Conservation (phyloP, 768 basidiomycete species). For the Phaeotremella fagi region DNA sequence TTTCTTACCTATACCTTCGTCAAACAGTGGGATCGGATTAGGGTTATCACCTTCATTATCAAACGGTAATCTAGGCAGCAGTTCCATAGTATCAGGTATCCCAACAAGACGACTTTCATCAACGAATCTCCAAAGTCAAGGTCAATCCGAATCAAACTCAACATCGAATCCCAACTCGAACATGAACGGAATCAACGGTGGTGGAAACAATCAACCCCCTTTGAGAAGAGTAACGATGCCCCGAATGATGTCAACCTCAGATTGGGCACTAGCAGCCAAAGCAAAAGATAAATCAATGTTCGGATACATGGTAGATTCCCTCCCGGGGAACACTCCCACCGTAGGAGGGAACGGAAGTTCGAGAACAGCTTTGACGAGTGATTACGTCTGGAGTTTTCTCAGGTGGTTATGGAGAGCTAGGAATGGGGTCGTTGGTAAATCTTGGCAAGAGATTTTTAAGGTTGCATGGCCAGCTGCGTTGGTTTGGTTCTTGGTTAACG, state of each 20-base stretch:
- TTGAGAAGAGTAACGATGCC: conserved; percentile 32
- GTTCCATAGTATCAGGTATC: too few species aligned
- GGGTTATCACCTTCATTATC: not conserved
- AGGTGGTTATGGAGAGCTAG: conserved; percentile 35
- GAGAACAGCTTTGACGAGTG: not conserved
- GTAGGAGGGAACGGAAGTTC: not conserved
- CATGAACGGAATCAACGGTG: not conserved
- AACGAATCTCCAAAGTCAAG: not conserved
- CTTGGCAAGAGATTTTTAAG: conserved; percentile 29
- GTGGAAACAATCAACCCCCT: not conserved
- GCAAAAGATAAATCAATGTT: conserved; percentile 39
- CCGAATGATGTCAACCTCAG: conserved; percentile 22
- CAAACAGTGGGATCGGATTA: not conserved
- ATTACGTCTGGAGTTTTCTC: conserved; percentile 18
- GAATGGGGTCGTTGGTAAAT: conserved; percentile 39
- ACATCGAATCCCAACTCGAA: not conserved
- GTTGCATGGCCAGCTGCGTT: conserved; percentile 43
- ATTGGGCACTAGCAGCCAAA: conserved; percentile 37
- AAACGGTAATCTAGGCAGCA: too few species aligned
- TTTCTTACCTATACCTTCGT: conserved; percentile 27
- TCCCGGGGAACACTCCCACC: not conserved
- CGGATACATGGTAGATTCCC: conserved; percentile 16
- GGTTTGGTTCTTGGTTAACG: conserved; percentile 42
- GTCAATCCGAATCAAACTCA: not conserved
- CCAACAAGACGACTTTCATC: not conserved